Evolutionary conservation across 805 yeast species (phyloP), one percentile per base, ranked within the genome.

Genomic region (Metschnikowia kunwiensis): DNA sequence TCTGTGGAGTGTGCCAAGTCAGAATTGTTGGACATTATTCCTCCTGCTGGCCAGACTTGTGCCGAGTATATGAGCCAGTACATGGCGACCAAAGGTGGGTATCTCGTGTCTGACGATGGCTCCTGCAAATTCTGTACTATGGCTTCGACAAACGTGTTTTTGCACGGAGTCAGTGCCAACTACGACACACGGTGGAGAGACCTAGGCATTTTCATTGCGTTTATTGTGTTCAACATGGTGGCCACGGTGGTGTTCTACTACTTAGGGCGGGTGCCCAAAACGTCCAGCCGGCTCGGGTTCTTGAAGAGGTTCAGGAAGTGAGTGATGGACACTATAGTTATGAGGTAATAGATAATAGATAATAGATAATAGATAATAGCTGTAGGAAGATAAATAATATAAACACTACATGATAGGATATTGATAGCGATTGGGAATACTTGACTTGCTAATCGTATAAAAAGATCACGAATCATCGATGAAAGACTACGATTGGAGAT

Each of bases 221-320:
- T 24, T 24, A 31, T 42, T 9, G 22, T 20, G 10, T 25, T 38
- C 28, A 37, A 38, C 42, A 16, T 42, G 17, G 30, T 28, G 19
- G 34, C 29, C 14, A 24, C 33, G 8, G n/a, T 41, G 5, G 9
- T 27, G 7, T 24, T 30, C 7, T 34, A 37, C 26, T 79, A 82
- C 80, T 53, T 75, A 20, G 75, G 78, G 9, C 75, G 91, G 69
- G 91, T 82, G 42, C 91, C 93, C 36, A 82, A 81, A 72, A 72
- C n/a, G n/a, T n/a, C n/a, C n/a, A n/a, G n/a, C n/a, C n/a, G n/a
- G n/a, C n/a, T n/a, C n/a, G n/a, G n/a, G n/a, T n/a, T n/a, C n/a
- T n/a, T n/a, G n/a, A n/a, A n/a, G n/a, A n/a, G n/a, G n/a, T n/a
- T n/a, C n/a, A n/a, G n/a, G n/a, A n/a, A n/a, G n/a, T n/a, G n/a